Conservation (phyloP, 306 rosid genomes). For the Urtica urens region DNA sequence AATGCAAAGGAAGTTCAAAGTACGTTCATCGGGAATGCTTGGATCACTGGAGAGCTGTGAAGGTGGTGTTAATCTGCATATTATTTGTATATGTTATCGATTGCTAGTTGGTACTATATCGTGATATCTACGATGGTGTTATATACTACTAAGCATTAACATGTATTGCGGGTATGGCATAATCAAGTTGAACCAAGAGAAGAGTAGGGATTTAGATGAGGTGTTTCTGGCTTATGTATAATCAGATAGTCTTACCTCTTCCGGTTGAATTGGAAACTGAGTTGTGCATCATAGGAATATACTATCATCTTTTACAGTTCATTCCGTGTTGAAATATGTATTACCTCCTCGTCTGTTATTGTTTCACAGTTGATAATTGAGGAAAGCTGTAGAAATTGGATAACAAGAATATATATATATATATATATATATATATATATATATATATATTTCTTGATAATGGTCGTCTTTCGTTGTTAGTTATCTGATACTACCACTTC, state of each 20-base stretch:
- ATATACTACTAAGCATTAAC: too few relatives aligned
- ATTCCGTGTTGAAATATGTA: background rate
- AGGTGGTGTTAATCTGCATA: constrained; percentile 35
- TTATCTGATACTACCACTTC: constrained; percentile 14
- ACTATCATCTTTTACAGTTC: too few relatives aligned
- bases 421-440: too few relatives aligned
- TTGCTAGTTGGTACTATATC: background rate
- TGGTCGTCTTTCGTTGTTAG: constrained; percentile 8
- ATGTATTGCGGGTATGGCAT: too few relatives aligned
- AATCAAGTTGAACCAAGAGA: background rate
- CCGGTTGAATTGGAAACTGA: background rate
- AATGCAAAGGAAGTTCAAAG: constrained; percentile 93
- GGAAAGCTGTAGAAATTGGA: too few relatives aligned
- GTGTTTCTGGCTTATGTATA: background rate
- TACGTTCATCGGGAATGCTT: constrained; percentile 93
- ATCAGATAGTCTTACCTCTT: background rate
- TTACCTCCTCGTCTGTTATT: too few relatives aligned
- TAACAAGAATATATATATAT: too few relatives aligned
- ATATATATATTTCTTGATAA: background rate
- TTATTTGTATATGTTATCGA: background rate
- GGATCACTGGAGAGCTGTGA: constrained; percentile 98
- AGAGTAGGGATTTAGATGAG: background rate
- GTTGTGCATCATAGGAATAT: too few relatives aligned
- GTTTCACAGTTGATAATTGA: too few relatives aligned
- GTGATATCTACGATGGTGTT: background rate